Conservation (phyloP, 805 yeast species). For the Yamadazyma endophytica region DNA sequence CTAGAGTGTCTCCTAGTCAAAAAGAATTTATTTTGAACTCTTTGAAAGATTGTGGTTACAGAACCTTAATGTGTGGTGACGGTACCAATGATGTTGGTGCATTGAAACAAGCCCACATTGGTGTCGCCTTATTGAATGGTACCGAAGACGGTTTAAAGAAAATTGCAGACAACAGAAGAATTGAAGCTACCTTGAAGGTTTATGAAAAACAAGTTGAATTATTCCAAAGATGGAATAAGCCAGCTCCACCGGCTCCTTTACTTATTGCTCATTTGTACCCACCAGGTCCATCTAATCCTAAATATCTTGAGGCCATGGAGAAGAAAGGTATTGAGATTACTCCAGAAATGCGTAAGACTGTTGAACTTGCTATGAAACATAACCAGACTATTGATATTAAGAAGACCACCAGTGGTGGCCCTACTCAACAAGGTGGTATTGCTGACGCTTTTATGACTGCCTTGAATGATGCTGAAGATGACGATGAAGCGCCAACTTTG, state of each 20-base stretch:
- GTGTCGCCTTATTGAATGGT: conserved; percentile 96
- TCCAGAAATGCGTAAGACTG: conserved; percentile 63
- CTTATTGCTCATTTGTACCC: conserved; percentile 94
- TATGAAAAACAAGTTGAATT: conserved; percentile 83
- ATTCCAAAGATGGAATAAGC: conserved; percentile 77
- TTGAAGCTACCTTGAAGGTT: conserved; percentile 58
- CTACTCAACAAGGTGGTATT: conserved; percentile 25
- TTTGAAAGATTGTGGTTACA: conserved; percentile 83
- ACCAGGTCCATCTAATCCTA: conserved; percentile 90
- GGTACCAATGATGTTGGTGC: conserved; percentile 99
- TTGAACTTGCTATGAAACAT: conserved; percentile 45
- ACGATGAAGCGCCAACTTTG: conserved; percentile 88
- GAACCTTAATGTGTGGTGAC: conserved; percentile 98
- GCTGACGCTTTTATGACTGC: conserved; percentile 65
- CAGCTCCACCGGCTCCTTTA: conserved; percentile 78
- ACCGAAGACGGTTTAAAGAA: conserved; percentile 92
- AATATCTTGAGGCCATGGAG: conserved; percentile 81
- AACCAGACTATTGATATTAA: conserved; percentile 17
- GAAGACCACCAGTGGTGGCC: conserved; percentile 23
- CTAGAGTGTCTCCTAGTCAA: conserved; percentile 95
- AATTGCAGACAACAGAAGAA: conserved; percentile 73
- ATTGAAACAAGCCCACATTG: conserved; percentile 95
- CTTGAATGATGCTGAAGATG: conserved; percentile 51
- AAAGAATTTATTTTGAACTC: conserved; percentile 86
- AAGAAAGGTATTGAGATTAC: conserved; percentile 77